Percentiles rank a stretch among this genome's conserved stretches.
Evolutionary conservation across 345 rosid species (phyloP).

Genomic region (Salix caprea): DNA sequence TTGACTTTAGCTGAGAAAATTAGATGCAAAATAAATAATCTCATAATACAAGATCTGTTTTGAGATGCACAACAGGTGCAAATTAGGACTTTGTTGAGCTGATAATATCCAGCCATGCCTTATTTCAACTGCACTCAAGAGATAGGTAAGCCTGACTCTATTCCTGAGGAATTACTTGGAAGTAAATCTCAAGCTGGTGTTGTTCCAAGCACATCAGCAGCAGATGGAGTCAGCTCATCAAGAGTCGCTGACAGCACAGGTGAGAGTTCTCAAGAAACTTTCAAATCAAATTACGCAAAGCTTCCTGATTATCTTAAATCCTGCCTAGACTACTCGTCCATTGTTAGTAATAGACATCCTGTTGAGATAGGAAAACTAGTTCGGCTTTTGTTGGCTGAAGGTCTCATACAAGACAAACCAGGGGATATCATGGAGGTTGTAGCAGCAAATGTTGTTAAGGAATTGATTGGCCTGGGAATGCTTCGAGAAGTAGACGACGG

Average conservation of each 20-base stretch:
- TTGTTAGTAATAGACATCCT: background rate
- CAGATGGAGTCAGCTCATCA: background rate
- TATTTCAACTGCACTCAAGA: background rate
- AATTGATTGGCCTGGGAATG: slow-evolving; percentile 4
- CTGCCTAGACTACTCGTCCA: slow-evolving; percentile 1
- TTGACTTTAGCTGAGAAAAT: too few relatives aligned
- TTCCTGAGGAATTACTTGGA: background rate
- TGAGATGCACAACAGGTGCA: too few relatives aligned
- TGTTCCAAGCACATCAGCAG: background rate
- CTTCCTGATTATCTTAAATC: slow-evolving; percentile 5
- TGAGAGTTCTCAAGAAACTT: background rate
- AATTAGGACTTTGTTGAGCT: too few relatives aligned
- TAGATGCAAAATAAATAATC: too few relatives aligned
- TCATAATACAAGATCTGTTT: too few relatives aligned
- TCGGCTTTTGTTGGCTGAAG: slow-evolving; percentile 13
- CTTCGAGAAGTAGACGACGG: background rate
- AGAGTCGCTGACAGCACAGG: background rate
- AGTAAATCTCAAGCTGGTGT: background rate
- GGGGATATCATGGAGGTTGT: slow-evolving; percentile 3
- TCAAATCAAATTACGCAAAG: background rate
- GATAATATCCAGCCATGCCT: background rate
- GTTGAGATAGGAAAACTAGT: background rate
- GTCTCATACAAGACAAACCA: background rate
- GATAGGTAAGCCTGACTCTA: background rate
- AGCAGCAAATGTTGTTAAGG: background rate